Evolutionary conservation across 1,284 basidiomycete species (phyloP).

Genomic region (Ganoderma resinaceum): DNA sequence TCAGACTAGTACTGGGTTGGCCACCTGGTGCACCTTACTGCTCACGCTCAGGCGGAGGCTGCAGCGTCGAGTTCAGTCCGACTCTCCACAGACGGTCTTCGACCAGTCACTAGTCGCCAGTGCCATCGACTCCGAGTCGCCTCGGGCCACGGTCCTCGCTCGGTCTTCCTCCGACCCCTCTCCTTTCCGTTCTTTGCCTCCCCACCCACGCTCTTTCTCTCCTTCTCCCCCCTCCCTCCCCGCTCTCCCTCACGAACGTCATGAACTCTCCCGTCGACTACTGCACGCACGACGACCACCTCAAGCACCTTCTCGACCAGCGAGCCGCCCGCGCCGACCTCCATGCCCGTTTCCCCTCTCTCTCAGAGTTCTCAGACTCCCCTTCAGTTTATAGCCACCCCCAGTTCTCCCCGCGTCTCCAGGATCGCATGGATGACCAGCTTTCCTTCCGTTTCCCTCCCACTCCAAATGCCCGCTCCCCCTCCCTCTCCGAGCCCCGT

Average conservation of each 20-base stretch:
- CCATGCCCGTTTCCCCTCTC: slow-evolving; percentile 56
- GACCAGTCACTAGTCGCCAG: too few relatives aligned
- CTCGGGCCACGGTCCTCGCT: slow-evolving; percentile 5
- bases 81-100: neutral
- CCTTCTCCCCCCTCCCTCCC: slow-evolving; percentile 9
- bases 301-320: slow-evolving; percentile 60
- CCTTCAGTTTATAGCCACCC: slow-evolving; percentile 72
- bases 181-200: slow-evolving; percentile 20
- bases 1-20: too few relatives aligned
- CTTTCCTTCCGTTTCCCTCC: slow-evolving; percentile 40
- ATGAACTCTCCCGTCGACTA: slow-evolving; percentile 40
- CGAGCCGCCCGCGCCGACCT: slow-evolving; percentile 56
- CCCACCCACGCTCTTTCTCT: slow-evolving; percentile 30
- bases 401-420: slow-evolving; percentile 58
- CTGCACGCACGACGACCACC: slow-evolving; percentile 51
- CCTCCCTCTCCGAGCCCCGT: slow-evolving; percentile 35
- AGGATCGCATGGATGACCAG: slow-evolving; percentile 38
- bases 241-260: slow-evolving; percentile 34
- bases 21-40: too few relatives aligned
- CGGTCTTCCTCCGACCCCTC: slow-evolving; percentile 21
- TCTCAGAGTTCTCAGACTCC: slow-evolving; percentile 66
- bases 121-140: neutral
- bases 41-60: too few relatives aligned
- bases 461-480: slow-evolving; percentile 32
- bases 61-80: neutral